These are phyloP conservation scores for Cylindrotheca fusiformis DNA, from an alignment of 108 stramenopile genomes.

Conservation along the genomic window DNA sequence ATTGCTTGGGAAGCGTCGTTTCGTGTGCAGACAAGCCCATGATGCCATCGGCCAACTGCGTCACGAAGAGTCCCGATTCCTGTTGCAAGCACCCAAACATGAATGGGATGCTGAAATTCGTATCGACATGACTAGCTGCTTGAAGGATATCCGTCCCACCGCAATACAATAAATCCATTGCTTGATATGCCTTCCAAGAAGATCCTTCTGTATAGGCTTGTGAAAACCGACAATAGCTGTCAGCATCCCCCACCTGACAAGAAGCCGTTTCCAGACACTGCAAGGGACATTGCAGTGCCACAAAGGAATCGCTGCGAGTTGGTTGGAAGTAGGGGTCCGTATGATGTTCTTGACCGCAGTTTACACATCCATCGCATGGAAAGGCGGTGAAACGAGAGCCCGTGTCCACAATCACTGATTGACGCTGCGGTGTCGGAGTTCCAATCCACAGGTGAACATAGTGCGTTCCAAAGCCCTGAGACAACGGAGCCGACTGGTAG, in stretches of 20 bases:
- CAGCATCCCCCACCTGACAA: neutral
- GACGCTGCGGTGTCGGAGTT: slow-evolving; percentile 85
- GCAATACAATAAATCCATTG: slow-evolving; percentile 39
- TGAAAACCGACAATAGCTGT: slow-evolving; percentile 34
- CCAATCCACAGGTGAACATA: slow-evolving; percentile 91
- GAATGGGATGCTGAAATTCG: slow-evolving; percentile 47
- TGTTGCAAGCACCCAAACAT: slow-evolving; percentile 86
- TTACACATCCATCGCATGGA: slow-evolving; percentile 80
- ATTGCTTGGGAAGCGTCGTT: slow-evolving; percentile 78
- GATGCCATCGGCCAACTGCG: slow-evolving; percentile 92
- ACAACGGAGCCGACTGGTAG: slow-evolving; percentile 56
- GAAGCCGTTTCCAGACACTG: slow-evolving; percentile 38
- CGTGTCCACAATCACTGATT: slow-evolving; percentile 94
- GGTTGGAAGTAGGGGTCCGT: slow-evolving; percentile 92
- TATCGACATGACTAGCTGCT: slow-evolving; percentile 34
- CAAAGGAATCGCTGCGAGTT: slow-evolving; percentile 50
- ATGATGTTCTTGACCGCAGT: slow-evolving; percentile 84
- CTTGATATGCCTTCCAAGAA: slow-evolving; percentile 56
- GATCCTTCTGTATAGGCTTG: slow-evolving; percentile 66
- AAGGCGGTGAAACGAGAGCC: slow-evolving; percentile 93
- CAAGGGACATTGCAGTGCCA: slow-evolving; percentile 42
- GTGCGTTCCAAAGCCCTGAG: slow-evolving; percentile 89
- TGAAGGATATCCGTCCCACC: slow-evolving; percentile 46
- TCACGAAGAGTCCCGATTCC: slow-evolving; percentile 38
- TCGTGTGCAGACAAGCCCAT: slow-evolving; percentile 90